Base-by-base conservation (phyloP, 2,329 filamentous ascomycete genomes). In the Cordyceps fumosorosea region DNA sequence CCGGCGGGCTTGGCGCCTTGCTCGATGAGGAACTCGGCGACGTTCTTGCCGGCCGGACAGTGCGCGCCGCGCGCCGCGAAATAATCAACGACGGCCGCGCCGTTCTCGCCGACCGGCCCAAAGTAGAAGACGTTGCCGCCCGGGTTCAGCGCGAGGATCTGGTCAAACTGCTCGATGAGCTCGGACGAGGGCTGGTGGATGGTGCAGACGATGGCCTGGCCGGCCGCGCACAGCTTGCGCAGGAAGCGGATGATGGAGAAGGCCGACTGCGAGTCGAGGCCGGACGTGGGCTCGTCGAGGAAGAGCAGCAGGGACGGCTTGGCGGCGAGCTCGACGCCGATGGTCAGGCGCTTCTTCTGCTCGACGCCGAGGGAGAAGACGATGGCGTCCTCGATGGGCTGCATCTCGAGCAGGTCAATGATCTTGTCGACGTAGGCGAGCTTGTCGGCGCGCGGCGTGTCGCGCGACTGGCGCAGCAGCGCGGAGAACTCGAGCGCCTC, bases 401-500 rank as follows among this genome's bases (percentile, higher is more conserved):
- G 77, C 81, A 90, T 87, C 68, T 90, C 87, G 0, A 90, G 75
- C 0, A 90, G 75, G 54, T 86, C 81, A n/a, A 89, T 85, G 53
- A 90, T 84, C 8, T 81, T 85, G 69, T 90, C 86, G 62, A 84
- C 86, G 64, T 89, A 89, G 0, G 80, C 84, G 54, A 87, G 82
- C 70, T 90, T 90, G 63, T 90, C 87, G 51, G 82, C 67, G 1
- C 77, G 69, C 0, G 86, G 72, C 0, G 85, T 80, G 32, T 86
- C 80, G 20, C 78, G 77, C 0, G 82, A 81, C 65, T 89, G 87
- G 2, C 87, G 80, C 0, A 90, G 77, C 0, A 87, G 76, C 0
- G 87, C 87, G 0, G 85, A 88, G 68, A 90, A 89, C 32, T 81
- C 80, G 0, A 89, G 73, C 0, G 87, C 86, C 65, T 89, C 87